Percentiles rank a stretch among this genome's conserved stretches.
phyloP scores from a whole-genome alignment of 176 grass and related monocot genomes.

The Melocanna baccifera region DNA sequence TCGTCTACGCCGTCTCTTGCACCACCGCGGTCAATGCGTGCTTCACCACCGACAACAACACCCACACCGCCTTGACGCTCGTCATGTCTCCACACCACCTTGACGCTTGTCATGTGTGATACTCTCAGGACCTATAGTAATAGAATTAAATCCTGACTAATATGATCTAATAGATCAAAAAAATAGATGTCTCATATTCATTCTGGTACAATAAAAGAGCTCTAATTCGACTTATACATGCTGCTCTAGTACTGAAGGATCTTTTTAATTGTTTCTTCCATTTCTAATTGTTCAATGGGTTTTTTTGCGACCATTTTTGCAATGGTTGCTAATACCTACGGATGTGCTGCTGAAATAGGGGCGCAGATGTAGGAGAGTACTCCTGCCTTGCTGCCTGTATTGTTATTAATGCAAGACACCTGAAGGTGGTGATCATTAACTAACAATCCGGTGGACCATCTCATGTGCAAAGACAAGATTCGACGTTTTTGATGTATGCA shows the following conservation, averaged over 20 bases:
- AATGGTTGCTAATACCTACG: constrained; percentile 43
- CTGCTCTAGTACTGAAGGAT: constrained; percentile 13
- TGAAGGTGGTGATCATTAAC: constrained; percentile 30
- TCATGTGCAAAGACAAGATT: constrained; percentile 36
- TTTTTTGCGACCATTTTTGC: constrained; percentile 2
- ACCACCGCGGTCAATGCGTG: no score
- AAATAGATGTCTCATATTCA: no score
- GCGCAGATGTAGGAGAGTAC: not conserved
- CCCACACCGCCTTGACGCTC: no score
- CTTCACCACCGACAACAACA: no score
- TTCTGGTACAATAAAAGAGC: no score
- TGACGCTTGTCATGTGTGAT: no score
- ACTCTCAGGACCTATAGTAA: no score
- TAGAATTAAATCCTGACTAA: no score
- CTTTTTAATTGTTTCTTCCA: constrained; percentile 19
- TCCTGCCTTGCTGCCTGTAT: constrained; percentile 5
- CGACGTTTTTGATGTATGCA: constrained; percentile 8
- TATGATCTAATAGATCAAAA: no score
- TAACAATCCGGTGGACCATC: constrained; percentile 9
- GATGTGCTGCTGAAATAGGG: not conserved
- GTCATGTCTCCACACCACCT: no score
- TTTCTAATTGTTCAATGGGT: constrained; percentile 37
- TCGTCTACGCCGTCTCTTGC: no score
- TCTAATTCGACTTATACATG: constrained; percentile 28
- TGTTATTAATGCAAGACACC: constrained; percentile 34